Evolutionary conservation across 306 rosid genomes (phyloP), one percentile per base, ranked within the genome.

Genomic region (Pueraria montana): DNA sequence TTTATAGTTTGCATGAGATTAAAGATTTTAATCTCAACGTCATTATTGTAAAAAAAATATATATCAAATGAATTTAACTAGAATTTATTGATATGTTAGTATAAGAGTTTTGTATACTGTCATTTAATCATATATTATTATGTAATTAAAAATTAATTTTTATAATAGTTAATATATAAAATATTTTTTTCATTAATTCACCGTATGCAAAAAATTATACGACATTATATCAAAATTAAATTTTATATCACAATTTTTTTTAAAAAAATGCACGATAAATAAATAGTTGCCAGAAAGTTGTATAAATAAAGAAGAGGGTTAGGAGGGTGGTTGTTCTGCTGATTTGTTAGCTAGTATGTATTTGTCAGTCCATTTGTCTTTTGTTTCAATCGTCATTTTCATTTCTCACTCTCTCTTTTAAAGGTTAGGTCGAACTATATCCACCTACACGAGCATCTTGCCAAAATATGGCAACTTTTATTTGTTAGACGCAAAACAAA

Each of bases 371-470:
- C 56, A 61, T 30, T 59, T 16, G 17, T 32, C 32, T 21, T 8
- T 71, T 68, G 45, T 78, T 21, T 49, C 0, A 0, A 23, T 48
- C 62, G 34, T 64, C 40, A 16, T 62, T 13, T 10, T 30, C n/a
- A n/a, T n/a, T n/a, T n/a, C n/a, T n/a, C n/a, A n/a, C n/a, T 11
- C 38, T 72, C 72, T 69, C 66, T 45, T 34, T 48, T 55, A 11
- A 84, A 30, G 61, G 71, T 78, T 63, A 73, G 81, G 84, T 84
- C 11, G 21, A 80, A 7, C 65, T 59, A 50, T 79, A 50, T 79
- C 71, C 72, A 55, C 32, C 72, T 6, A 16, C 87, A 84, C 84
- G 84, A 45, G 84, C 77, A 52, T 73, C 87, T 18, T 84, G 80
- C 70, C 32, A 20, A 21, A 78, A 72, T 55, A 8, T 12, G 53